Base-by-base conservation (phyloP, 2,329 filamentous ascomycete genomes). In the Cordyceps cicadae region DNA sequence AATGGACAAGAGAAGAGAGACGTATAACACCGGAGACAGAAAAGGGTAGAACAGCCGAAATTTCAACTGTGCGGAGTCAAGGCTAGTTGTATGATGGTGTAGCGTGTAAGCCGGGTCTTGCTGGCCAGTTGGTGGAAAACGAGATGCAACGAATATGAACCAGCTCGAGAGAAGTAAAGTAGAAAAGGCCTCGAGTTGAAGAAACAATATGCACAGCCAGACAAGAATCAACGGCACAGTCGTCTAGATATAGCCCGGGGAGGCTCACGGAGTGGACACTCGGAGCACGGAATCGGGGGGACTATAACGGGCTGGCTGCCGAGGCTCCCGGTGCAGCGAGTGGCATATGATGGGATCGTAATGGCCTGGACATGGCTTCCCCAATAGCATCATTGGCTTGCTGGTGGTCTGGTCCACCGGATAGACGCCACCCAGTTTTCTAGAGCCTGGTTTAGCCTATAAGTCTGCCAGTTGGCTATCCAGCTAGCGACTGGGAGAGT, bases 301-400 rank as follows among this genome's bases (percentile, higher is more conserved):
- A 60, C 51, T 59, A n/a, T 45, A 46, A 43, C 41, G 58, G 58
- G 49, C 49, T 49, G 58, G 58, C 58, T 54, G 50, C 58, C 58
- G 58, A 60, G 58, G 58, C 58, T 48, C 58, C 58, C 26, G 24
- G 15, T 19, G 17, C 51, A 60, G 29, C 58, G 51, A 60, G 58
- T 54, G 43, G 58, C 58, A 60, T 60, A 60, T 60, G 58, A 60
- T 60, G 58, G 49, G 58, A 60, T 60, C 50, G 58, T 49, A 60
- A 60, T 54, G 19, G 50, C 21, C 41, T 39, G 29, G 57, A 52
- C 45, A 53, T 3, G 41, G 26, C 49, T 53, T 11, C 26, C 26
- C 39, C 43, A 19, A 21, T 29, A 32, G 11, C 19, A 48, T 60
- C 48, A 54, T 60, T 60, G 50, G 58, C 17, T 19, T 54, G 50